Evolutionary conservation across 192 early-diverging fungal genomes (phyloP), one percentile per base, ranked within the genome.

Genomic region (Backusella sp.): DNA sequence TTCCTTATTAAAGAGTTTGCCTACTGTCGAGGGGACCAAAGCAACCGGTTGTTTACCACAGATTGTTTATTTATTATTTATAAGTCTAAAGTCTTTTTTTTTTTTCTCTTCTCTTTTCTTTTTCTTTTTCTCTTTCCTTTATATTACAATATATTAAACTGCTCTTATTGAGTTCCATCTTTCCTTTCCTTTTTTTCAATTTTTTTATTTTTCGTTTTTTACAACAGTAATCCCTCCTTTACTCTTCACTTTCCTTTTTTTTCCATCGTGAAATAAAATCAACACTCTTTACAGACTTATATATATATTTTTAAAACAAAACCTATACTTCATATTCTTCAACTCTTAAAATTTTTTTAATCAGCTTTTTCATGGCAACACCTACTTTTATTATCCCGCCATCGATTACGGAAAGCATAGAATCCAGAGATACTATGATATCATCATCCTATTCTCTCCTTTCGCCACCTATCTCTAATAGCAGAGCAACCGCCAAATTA

Each of bases 1-100:
- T 62, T 62, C 56, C 56, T 62, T 62, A 62, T 62, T 62, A 62
- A 62, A 62, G 56, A 62, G 56, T 62, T 62, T 62, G 56, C 56
- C 56, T 62, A 62, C 26, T 14, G 26, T 26, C 11, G 56, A 62
- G 56, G 56, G 56, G 52, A 32, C 26, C 23, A 26, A 59, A 62
- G 56, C 12, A 28, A 62, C 11, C 11, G 12, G 56, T 28, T 62
- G 11, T 62, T 56, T 56, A 21, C n/a, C 53, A 23, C 19, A 56
- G 9, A 23, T 56, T n/a, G 21, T 56, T 56, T 56, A 56, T 56
- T 56, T 56, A 56, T 56, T 56, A 56, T 56, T 56, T 56, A 56
- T 56, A 56, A 56, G n/a, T 56, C 21, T 56, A 56, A 56, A 56
- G 8, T 56, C 53, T 56, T 62, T 62, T 12, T 26, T 62, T 28